Base-by-base conservation (phyloP, 1,284 basidiomycete species). In the Phaffia rhodozyma region DNA sequence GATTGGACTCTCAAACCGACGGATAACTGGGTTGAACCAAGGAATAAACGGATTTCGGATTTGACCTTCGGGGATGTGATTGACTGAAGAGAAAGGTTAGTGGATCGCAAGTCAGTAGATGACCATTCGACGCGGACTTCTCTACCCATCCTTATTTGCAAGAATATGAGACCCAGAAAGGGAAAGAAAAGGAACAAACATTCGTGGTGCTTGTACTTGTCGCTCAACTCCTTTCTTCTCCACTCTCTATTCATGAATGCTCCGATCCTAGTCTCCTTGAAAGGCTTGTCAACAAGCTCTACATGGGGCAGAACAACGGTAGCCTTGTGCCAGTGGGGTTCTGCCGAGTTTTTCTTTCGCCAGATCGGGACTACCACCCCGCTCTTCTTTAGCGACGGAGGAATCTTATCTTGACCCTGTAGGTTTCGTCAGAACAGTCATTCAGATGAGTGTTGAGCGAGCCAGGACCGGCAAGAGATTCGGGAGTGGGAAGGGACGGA, bases 41-140 rank as follows among this genome's bases (percentile, higher is more conserved):
- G 58, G 63, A 29, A 65, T 47, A 58, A 65, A 65, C 16, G 63
- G 63, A 55, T 65, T 65, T 25, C 49, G 54, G 54, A 65, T 51
- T 27, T 23, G 27, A 9, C 55, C 58, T 38, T 53, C 20, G 4
- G 63, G 63, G 43, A 65, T 43, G 58, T 55, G 54, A 54, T 48
- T 49, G 48, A 25, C 63, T 65, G 25, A 3, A 47, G 27, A 23
- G 27, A 58, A 21, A 48, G 29, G 55, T 47, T 9, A 47, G 3
- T 6, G 21, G 11, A 21, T 16, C 2, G 16, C 23, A 21, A 58
- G 11, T 25, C 18, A 30, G 57, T 18, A 29, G 16, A 30, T 20
- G 25, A n/a, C n/a, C n/a, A n/a, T n/a, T n/a, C n/a, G n/a, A n/a
- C n/a, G n/a, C n/a, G n/a, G n/a, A n/a, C n/a, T n/a, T n/a, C n/a